phyloP scores from a whole-genome alignment of 2,329 filamentous ascomycete genomes.

The Chaetomium sp. region DNA sequence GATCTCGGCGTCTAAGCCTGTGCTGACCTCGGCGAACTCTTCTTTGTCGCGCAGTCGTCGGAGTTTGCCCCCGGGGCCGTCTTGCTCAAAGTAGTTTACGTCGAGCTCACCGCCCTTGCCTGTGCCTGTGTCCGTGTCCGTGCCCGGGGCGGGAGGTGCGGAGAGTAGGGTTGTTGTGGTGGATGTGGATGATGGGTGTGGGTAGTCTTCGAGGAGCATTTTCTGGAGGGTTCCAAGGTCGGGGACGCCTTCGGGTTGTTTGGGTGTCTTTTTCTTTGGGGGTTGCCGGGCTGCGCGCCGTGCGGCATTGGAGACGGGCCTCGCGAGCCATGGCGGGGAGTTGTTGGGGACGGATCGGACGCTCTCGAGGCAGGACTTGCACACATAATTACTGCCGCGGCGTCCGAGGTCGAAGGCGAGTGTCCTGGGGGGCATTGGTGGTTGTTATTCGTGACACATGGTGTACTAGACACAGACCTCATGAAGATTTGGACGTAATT shows the following conservation, averaged over 20 bases:
- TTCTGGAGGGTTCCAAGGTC: constrained; percentile 13
- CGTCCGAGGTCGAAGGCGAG: constrained; percentile 20
- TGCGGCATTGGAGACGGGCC: constrained; percentile 14
- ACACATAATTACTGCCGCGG: constrained; percentile 23
- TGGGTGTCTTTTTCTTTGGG: neutral
- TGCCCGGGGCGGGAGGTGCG: too few relatives aligned
- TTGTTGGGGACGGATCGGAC: constrained; percentile 10
- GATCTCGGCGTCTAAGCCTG: constrained; percentile 22
- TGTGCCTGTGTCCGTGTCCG: too few relatives aligned
- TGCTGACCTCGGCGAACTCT: constrained; percentile 17
- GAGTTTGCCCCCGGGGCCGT: constrained; percentile 52
- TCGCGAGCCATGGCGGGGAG: constrained; percentile 17
- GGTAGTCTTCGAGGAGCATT: constrained; percentile 17
- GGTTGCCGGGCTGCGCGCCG: constrained; percentile 7
- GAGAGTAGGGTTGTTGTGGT: too few relatives aligned
- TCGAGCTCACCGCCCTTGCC: constrained; percentile 1
- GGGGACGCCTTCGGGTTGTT: constrained; percentile 1
- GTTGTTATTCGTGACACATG: neutral
- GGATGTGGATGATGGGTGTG: neutral
- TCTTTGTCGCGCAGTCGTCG: constrained; percentile 16
- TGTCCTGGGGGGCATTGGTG: constrained; percentile 22
- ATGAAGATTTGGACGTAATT: neutral
- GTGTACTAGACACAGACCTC: neutral
- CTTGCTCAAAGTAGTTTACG: constrained; percentile 29
- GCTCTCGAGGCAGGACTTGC: constrained; percentile 24